Evolutionary conservation across 148 eudicot genomes (phyloP).

Genomic region (Polygonum aviculare): DNA sequence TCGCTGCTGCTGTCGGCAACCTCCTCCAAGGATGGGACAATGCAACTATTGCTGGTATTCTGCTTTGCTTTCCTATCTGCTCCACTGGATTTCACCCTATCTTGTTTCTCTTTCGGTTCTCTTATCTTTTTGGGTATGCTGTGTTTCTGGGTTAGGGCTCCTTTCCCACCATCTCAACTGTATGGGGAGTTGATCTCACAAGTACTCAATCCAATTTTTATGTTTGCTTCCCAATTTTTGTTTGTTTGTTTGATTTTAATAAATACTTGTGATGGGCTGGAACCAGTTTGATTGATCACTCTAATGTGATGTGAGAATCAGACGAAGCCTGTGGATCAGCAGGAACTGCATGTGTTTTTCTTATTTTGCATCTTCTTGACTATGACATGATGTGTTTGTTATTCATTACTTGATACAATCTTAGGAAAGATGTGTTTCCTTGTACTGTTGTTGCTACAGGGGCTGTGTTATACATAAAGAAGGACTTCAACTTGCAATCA

Average conservation of each 20-base stretch:
- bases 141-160: background rate
- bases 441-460: constrained; percentile 26
- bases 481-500: constrained; percentile 45
- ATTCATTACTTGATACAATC: background rate
- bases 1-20: constrained; percentile 64
- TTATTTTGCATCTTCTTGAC: no score
- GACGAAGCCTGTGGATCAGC: background rate
- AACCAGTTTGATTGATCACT: background rate
- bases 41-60: constrained; percentile 57
- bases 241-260: background rate
- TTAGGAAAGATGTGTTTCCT: background rate
- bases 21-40: constrained; percentile 67
- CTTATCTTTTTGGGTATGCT: background rate
- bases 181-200: no score
- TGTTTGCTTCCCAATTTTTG: no score
- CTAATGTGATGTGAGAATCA: background rate
- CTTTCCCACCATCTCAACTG: no score
- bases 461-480: constrained; percentile 58
- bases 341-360: background rate
- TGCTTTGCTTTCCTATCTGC: background rate
- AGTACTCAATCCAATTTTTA: no score
- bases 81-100: background rate
- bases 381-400: background rate
- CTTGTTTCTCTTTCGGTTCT: background rate
- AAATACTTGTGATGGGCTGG: background rate